phyloP scores from a whole-genome alignment of 352 stramenopile genomes.

The Phytophthora melonis region DNA sequence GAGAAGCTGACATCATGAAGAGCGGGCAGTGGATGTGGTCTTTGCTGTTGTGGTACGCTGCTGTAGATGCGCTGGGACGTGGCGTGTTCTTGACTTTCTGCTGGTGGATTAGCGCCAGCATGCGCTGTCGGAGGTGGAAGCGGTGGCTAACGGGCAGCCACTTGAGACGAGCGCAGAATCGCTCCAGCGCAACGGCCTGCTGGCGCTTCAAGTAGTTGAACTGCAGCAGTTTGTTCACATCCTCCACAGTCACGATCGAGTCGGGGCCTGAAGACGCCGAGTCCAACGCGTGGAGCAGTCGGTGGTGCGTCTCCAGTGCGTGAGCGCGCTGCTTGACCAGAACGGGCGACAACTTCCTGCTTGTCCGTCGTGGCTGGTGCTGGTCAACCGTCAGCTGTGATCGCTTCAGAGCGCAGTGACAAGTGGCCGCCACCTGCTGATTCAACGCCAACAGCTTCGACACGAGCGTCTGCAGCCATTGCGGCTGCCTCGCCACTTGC shows the following conservation, averaged over 20 bases:
- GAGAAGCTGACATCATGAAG: conserved; percentile 39
- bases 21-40: conserved; percentile 51
- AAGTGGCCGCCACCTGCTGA: conserved; percentile 21
- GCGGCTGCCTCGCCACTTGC: conserved; percentile 5
- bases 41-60: conserved; percentile 8
- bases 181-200: conserved; percentile 40
- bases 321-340: conserved; percentile 31
- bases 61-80: conserved; percentile 5
- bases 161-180: conserved; percentile 50
- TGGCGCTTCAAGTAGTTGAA: conserved; percentile 40
- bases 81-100: conserved; percentile 41
- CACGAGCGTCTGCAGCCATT: conserved; percentile 25
- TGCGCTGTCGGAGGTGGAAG: conserved; percentile 62
- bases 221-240: conserved; percentile 47
- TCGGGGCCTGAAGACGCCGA: not conserved
- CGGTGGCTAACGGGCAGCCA: conserved; percentile 64
- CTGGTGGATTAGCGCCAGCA: conserved; percentile 54
- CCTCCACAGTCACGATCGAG: conserved; percentile 19
- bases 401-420: conserved; percentile 21
- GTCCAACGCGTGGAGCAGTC: conserved; percentile 24
- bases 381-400: conserved; percentile 9
- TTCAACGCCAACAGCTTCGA: conserved; percentile 25
- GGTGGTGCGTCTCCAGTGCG: conserved; percentile 37
- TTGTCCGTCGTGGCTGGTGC: not conserved
- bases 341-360: not conserved